Evolutionary conservation across 345 rosid species (phyloP).

Genomic region (Acer campestre): DNA sequence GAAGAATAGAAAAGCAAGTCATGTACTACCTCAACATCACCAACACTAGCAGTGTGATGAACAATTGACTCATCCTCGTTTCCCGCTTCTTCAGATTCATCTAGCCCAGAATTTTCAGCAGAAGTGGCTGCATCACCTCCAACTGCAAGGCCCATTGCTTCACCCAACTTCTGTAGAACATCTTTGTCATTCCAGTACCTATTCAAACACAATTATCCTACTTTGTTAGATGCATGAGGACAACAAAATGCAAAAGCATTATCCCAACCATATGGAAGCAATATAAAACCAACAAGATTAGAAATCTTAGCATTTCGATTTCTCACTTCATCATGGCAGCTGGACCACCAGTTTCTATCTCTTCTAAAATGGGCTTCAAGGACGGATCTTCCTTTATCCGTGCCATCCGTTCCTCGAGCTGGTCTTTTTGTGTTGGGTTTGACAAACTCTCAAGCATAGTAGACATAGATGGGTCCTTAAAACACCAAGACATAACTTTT

Average conservation of each 20-base stretch:
- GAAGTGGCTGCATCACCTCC: slow-evolving; percentile 68
- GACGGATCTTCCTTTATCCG: slow-evolving; percentile 84
- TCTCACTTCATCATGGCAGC: slow-evolving; percentile 95
- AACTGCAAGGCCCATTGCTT: slow-evolving; percentile 95
- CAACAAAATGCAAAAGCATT: slow-evolving; percentile 8
- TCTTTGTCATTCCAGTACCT: slow-evolving; percentile 99
- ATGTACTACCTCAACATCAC: slow-evolving; percentile 82
- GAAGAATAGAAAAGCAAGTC: not conserved
- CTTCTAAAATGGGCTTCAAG: slow-evolving; percentile 84
- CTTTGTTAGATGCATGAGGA: slow-evolving; percentile 5
- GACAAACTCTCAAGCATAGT: slow-evolving; percentile 82
- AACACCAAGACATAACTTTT: slow-evolving; percentile 15
- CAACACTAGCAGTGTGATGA: slow-evolving; percentile 88
- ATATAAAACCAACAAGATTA: slow-evolving; percentile 2
- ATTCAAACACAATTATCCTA: slow-evolving; percentile 18
- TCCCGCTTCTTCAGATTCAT: slow-evolving; percentile 70
- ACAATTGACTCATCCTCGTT: slow-evolving; percentile 91
- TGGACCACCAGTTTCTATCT: slow-evolving; percentile 91
- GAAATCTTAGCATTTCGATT: slow-evolving; percentile 16
- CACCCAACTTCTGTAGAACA: slow-evolving; percentile 86
- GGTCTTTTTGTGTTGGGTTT: slow-evolving; percentile 79
- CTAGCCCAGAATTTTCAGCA: slow-evolving; percentile 51
- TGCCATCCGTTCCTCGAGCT: slow-evolving; percentile 87
- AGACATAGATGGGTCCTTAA: slow-evolving; percentile 96
- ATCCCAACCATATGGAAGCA: slow-evolving; percentile 1